Evolutionary conservation across 208 protist genomes (phyloP).

Genomic region (Trypanosoma melophagium): DNA sequence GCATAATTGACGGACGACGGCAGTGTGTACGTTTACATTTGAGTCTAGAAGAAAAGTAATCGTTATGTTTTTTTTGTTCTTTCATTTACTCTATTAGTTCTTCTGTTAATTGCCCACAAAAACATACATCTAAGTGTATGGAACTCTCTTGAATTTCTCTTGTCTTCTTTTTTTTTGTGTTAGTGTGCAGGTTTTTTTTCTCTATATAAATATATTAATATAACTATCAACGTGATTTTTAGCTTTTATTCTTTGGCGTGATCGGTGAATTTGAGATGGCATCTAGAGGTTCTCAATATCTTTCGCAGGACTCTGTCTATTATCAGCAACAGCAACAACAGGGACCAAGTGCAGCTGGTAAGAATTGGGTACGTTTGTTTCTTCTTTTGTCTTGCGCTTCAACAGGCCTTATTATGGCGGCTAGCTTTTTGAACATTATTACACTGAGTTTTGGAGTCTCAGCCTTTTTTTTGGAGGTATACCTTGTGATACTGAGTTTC

Average conservation of each 20-base stretch:
- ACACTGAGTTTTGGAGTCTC: slow-evolving; percentile 6
- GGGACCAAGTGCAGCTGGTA: neutral
- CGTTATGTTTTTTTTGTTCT: too few species aligned
- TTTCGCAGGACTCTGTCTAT: neutral
- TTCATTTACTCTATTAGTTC: too few species aligned
- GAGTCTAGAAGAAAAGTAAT: too few species aligned
- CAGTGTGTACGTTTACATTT: too few species aligned
- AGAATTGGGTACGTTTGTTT: slow-evolving; percentile 58
- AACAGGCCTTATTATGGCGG: slow-evolving; percentile 21
- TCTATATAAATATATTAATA: slow-evolving; percentile 19
- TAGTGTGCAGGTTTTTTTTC: neutral
- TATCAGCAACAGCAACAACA: slow-evolving; percentile 1
- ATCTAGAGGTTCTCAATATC: neutral
- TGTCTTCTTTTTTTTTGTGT: neutral
- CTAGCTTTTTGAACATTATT: slow-evolving; percentile 6
- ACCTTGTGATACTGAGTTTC: slow-evolving; percentile 66
- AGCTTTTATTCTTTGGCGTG: slow-evolving; percentile 13
- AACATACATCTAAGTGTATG: too few species aligned
- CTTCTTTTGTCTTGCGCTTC: slow-evolving; percentile 21
- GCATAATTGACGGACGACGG: too few species aligned
- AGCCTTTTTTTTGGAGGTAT: slow-evolving; percentile 35
- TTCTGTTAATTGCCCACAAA: too few species aligned
- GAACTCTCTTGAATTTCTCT: neutral
- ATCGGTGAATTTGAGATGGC: neutral
- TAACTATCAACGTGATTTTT: neutral